Base-by-base conservation (phyloP, 108 stramenopile species). In the Skeletonema marinoi region DNA sequence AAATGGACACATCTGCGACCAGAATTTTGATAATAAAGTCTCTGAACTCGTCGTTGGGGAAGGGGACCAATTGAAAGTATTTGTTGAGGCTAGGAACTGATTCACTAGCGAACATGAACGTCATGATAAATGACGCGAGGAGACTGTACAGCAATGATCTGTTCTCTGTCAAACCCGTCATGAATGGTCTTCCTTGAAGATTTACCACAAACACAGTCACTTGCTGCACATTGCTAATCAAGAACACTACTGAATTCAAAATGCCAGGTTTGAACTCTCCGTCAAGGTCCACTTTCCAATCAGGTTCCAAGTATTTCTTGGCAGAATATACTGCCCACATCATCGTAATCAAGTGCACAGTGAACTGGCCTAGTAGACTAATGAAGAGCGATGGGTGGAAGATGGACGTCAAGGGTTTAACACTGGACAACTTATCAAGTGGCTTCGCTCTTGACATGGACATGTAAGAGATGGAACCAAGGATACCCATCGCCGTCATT, bases 181-280 rank as follows among this genome's bases (percentile, higher is more conserved):
- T 99, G 85, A 97, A 99, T 11, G 99, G 99, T 12, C 95, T 83
- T 16, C 99, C 99, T 89, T 99, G 98, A 31, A 98, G 88, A 74
- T 98, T 98, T 39, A 98, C 99, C 60, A 99, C 93, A 84, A 98
- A 98, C 29, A 99, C 99, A 12, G 95, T 94, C 36, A 99, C 97
- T 77, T 96, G 94, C 81, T 99, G 98, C 7, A 97, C 96, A 70
- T 96, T 97, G 68, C 88, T 90, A 32, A 98, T 96, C 19, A 99
- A 82, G 62, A 98, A 99, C 5, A 98, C 97, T n/a, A 98, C 97
- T 9, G 89, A 90, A 30, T 91, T 91, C 54, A 56, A 50, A 66
- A 99, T 93, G 36, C 93, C 94, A 11, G 96, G 94, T 77, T 94
- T 94, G 93, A 98, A 97, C 9, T 88, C 85, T 21, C 97, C 98